Conservation (phyloP, 1,284 basidiomycete species). For the Paramarasmius palmivorus region DNA sequence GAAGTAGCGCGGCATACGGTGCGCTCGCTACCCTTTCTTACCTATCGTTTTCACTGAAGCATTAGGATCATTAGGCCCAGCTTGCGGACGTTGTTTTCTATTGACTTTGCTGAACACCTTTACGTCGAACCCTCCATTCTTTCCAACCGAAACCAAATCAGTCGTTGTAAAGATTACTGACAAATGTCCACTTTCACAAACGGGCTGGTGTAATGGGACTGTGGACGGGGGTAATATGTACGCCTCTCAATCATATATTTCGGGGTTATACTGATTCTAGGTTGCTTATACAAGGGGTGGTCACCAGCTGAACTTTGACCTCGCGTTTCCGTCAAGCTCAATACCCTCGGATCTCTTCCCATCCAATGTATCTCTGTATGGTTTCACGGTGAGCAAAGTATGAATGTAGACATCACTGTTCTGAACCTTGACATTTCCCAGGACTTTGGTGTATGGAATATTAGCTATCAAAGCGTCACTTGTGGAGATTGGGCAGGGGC, state of each 20-base stretch:
- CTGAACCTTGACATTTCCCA: slow-evolving; percentile 23
- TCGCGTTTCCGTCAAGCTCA: slow-evolving; percentile 71
- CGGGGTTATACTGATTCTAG: neutral
- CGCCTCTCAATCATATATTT: slow-evolving; percentile 22
- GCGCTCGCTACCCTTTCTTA: slow-evolving; percentile 3
- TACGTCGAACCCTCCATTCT: slow-evolving; percentile 65
- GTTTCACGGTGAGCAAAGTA: slow-evolving; percentile 50
- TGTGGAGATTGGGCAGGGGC: slow-evolving; percentile 66
- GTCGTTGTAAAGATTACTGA: slow-evolving; percentile 76
- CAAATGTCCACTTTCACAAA: slow-evolving; percentile 60
- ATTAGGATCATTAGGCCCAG: slow-evolving; percentile 38
- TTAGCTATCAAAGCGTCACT: slow-evolving; percentile 62
- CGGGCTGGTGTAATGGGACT: slow-evolving; percentile 73
- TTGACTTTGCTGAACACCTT: slow-evolving; percentile 72
- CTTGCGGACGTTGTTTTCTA: slow-evolving; percentile 76
- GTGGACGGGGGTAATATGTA: slow-evolving; percentile 58
- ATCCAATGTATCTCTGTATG: slow-evolving; percentile 53
- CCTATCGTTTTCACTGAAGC: neutral
- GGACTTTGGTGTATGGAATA: slow-evolving; percentile 85
- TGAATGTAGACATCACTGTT: slow-evolving; percentile 7
- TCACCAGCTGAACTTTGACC: slow-evolving; percentile 62
- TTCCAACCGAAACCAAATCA: slow-evolving; percentile 58
- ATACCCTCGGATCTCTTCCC: slow-evolving; percentile 75
- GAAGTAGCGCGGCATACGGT: slow-evolving; percentile 73
- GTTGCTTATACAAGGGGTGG: slow-evolving; percentile 50